Base-by-base conservation (phyloP, 192 early-diverging fungal genomes). In the Mortierella claussenii region DNA sequence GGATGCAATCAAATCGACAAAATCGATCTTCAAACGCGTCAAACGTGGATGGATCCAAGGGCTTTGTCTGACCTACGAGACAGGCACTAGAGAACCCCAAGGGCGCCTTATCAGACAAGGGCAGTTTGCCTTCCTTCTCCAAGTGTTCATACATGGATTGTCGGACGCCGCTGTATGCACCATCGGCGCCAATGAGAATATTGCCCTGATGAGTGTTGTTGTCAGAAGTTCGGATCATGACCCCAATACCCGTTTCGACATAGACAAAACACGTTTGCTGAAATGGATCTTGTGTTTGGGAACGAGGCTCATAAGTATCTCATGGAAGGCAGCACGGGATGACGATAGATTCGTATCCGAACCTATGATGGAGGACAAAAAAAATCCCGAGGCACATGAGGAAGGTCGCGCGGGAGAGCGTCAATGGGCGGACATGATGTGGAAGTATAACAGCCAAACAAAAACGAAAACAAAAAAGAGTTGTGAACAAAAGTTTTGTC, bases 161-260 rank as follows among this genome's bases (percentile, higher is more conserved):
- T 3, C 65, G 65, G 5, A 67, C 65, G 20, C 54, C 34, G 9
- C 54, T 57, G 26, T 67, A 67, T 9, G 65, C 65, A 7, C 65
- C 65, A 37, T 67, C 65, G 30, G 54, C 42, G 9, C 65, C 65
- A 24, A 67, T 33, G 5, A 64, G 62, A 12, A 64, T 64, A 4
- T 64, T 47, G 12, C 50, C 62, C 20, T 64, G 37, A 24, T 64
- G 62, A n/a, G 50, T 42, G 30, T 34, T 52, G 4, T 47, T 47
- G 33, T 64, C 62, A 26, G 36, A 51, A 4, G 62, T 64, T 15
- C 62, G 36, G 37, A 64, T 64, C 24, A 64, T 36, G 3, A 64
- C 50, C 10, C 55, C 55, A 30, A 34, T 42, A 6, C 23, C 33
- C 1, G 34, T 24, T 13, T 55, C 34, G 42, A 36, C 15, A 53